Evolutionary conservation across 2,329 filamentous ascomycete genomes (phyloP).

Genomic region (Fusarium sp.): DNA sequence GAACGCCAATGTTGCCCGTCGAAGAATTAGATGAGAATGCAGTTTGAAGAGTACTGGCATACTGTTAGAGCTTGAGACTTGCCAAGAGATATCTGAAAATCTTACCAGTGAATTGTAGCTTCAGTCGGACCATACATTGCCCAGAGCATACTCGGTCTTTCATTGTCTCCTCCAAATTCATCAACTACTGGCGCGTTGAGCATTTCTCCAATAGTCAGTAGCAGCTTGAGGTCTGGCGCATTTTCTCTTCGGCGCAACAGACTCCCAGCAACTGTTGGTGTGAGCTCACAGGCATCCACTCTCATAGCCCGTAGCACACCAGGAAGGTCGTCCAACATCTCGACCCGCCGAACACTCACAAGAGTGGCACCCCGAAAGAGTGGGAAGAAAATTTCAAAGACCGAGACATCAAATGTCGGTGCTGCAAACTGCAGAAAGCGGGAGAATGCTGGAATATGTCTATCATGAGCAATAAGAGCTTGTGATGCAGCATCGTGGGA

Average conservation of each 20-base stretch:
- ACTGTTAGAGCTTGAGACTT: slow-evolving; percentile 3
- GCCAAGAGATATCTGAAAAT: neutral
- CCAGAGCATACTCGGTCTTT: slow-evolving; percentile 76
- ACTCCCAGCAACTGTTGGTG: slow-evolving; percentile 86
- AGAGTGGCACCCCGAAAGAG: slow-evolving; percentile 79
- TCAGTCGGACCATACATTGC: slow-evolving; percentile 97
- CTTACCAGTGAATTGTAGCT: slow-evolving; percentile 84
- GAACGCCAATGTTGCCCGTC: slow-evolving; percentile 79
- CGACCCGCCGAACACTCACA: slow-evolving; percentile 74
- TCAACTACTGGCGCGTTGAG: slow-evolving; percentile 80
- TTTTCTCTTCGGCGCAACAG: slow-evolving; percentile 75
- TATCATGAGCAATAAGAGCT: slow-evolving; percentile 83
- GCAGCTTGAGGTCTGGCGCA: slow-evolving; percentile 75
- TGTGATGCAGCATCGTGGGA: slow-evolving; percentile 86
- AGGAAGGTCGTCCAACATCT: slow-evolving; percentile 81
- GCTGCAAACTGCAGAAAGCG: slow-evolving; percentile 93
- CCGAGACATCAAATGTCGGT: slow-evolving; percentile 92
- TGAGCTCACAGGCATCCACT: slow-evolving; percentile 89
- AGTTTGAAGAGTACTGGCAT: slow-evolving; percentile 74
- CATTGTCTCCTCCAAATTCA: slow-evolving; percentile 77
- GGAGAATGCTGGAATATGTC: slow-evolving; percentile 78
- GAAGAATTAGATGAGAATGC: slow-evolving; percentile 68
- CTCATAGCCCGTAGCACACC: slow-evolving; percentile 71
- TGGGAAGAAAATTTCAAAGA: slow-evolving; percentile 96
- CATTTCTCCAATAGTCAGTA: slow-evolving; percentile 95